Evolutionary conservation across 306 rosid genomes (phyloP).

Genomic region (barrel medic (Medicago truncatula)): MtrunA17r5.0-ANR NC_053048.1:2212501-2213000

Average conservation of each 20-base stretch:
- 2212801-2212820: constrained; percentile 91
- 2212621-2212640: constrained; percentile 95
- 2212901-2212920: constrained; percentile 23
- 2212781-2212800: constrained; percentile 28
- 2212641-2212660: constrained; percentile 91
- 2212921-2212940: constrained; percentile 27
- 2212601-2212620: constrained; percentile 46
- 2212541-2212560: constrained; percentile 31
- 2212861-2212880: constrained; percentile 85
- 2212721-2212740: constrained; percentile 21
- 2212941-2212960: constrained; percentile 16
- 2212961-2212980: constrained; percentile 32
- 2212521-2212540: constrained; percentile 28
- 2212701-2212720: constrained; percentile 34
- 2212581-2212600: constrained; percentile 19
- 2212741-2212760: constrained; percentile 33
- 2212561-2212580: constrained; percentile 9
- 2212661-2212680: constrained; percentile 94
- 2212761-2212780: constrained; percentile 4
- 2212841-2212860: constrained; percentile 98
- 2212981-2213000: constrained; percentile 23
- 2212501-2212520: constrained; percentile 95
- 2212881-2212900: constrained; percentile 30
- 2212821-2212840: constrained; percentile 94
- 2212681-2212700: constrained; percentile 99